These are phyloP conservation scores for Solanum sejunctum DNA, from an alignment of 257 asterid genomes.

Conservation along the genomic window DNA sequence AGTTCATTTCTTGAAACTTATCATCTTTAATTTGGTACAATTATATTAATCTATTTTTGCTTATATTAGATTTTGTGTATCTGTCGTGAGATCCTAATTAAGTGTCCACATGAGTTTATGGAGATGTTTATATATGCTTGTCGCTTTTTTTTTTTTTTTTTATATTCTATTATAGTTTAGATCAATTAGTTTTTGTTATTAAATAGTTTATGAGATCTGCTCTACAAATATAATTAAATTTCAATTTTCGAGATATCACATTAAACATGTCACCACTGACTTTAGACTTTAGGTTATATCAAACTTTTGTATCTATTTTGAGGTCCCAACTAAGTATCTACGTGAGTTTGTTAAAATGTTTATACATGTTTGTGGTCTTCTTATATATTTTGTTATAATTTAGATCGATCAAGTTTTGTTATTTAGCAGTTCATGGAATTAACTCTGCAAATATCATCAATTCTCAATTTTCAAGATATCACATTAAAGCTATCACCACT, in stretches of 20 bases:
- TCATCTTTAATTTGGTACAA: neutral
- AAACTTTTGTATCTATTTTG: neutral
- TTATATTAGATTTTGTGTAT: neutral
- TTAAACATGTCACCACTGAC: neutral
- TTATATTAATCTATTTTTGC: neutral
- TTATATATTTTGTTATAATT: too few species aligned
- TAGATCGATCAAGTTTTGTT: too few species aligned
- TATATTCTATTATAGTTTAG: neutral
- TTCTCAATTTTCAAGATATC: neutral
- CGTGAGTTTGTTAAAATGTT: too few species aligned
- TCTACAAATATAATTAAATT: neutral
- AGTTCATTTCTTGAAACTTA: neutral
- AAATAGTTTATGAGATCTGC: neutral
- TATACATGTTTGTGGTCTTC: too few species aligned
- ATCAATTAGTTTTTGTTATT: too few species aligned
- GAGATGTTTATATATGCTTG: neutral
- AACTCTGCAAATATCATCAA: too few species aligned
- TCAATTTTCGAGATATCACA: neutral
- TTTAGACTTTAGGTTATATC: neutral
- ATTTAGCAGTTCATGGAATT: too few species aligned
- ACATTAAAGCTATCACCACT: neutral
- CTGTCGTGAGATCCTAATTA: neutral
- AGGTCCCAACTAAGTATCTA: too few species aligned
- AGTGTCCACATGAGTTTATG: neutral
- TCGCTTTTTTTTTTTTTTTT: neutral